Conservation (phyloP, 768 basidiomycete species). For the Stropharia rugosoannulata region DNA sequence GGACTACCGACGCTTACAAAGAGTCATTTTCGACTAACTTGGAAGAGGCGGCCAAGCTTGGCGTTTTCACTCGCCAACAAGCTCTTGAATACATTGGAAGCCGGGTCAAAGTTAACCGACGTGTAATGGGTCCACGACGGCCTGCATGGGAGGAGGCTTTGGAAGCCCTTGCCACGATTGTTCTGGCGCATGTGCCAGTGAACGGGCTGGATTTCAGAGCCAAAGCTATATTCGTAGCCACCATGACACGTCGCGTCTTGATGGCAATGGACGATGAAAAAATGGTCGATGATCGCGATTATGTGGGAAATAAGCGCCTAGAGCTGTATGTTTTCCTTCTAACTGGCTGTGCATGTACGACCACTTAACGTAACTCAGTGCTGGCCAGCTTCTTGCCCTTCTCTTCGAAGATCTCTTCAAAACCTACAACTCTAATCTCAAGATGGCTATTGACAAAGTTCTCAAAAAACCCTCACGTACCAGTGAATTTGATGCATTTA, state of each 20-base stretch:
- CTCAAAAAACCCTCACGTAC: slow-evolving; percentile 95
- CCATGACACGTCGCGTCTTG: slow-evolving; percentile 94
- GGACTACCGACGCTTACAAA: slow-evolving; percentile 87
- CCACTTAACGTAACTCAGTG: slow-evolving; percentile 45
- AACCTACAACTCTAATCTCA: slow-evolving; percentile 95
- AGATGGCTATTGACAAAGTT: slow-evolving; percentile 94
- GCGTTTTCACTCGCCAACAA: slow-evolving; percentile 89
- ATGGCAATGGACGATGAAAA: slow-evolving; percentile 97
- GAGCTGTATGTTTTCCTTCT: slow-evolving; percentile 72
- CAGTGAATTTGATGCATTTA: slow-evolving; percentile 91
- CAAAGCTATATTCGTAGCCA: slow-evolving; percentile 96
- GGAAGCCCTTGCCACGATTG: slow-evolving; percentile 96
- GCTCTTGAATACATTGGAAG: slow-evolving; percentile 93
- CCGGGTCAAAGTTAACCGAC: slow-evolving; percentile 86
- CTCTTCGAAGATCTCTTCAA: slow-evolving; percentile 99
- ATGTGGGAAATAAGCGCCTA: slow-evolving; percentile 97
- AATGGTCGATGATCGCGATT: slow-evolving; percentile 98
- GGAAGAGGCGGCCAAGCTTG: slow-evolving; percentile 91
- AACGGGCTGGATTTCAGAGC: slow-evolving; percentile 84
- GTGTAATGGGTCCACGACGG: slow-evolving; percentile 76
- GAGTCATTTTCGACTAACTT: slow-evolving; percentile 85
- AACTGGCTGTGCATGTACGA: neutral
- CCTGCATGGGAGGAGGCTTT: slow-evolving; percentile 94
- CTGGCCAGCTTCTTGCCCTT: slow-evolving; percentile 92
- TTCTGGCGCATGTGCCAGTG: slow-evolving; percentile 95